These are phyloP conservation scores for Ganoderma meredithae DNA, from an alignment of 1,284 basidiomycete genomes.

Conservation along the genomic window DNA sequence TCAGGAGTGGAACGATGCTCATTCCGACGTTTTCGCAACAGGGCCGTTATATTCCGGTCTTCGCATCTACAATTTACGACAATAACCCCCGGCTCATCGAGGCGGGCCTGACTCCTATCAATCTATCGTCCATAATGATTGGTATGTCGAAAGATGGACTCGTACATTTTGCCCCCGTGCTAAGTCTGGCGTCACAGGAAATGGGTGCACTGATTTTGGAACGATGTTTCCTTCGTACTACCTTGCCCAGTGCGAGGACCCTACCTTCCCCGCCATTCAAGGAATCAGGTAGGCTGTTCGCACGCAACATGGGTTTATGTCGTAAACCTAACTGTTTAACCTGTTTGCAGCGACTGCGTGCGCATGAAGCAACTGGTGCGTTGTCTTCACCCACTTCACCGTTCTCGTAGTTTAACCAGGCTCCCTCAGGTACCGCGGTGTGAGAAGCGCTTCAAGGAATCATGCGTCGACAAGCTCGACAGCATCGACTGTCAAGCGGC, in stretches of 20 bases:
- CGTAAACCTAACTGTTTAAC: not conserved
- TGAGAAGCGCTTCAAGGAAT: constrained; percentile 37
- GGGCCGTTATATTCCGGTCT: constrained; percentile 87
- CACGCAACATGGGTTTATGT: too few species aligned
- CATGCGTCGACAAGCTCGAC: constrained; percentile 46
- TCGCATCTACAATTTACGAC: constrained; percentile 83
- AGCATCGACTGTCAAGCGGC: constrained; percentile 50
- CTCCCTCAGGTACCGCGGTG: constrained; percentile 41
- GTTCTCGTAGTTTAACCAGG: not conserved
- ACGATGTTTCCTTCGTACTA: constrained; percentile 42
- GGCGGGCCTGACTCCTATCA: constrained; percentile 73
- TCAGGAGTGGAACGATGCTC: not conserved
- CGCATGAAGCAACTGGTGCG: constrained; percentile 46
- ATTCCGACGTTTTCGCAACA: constrained; percentile 34
- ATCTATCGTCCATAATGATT: constrained; percentile 81
- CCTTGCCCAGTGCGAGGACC: constrained; percentile 43
- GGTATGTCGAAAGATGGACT: constrained; percentile 51
- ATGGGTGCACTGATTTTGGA: constrained; percentile 42
- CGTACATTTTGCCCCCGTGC: not conserved
- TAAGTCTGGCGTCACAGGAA: constrained; percentile 48
- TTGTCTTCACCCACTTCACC: not conserved
- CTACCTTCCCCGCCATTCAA: constrained; percentile 38
- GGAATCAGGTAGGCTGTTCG: constrained; percentile 33
- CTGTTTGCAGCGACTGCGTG: constrained; percentile 37
- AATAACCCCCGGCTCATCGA: constrained; percentile 66